Conservation (phyloP, 2,329 filamentous ascomycete genomes). For the Botrytis pseudocinerea region DNA sequence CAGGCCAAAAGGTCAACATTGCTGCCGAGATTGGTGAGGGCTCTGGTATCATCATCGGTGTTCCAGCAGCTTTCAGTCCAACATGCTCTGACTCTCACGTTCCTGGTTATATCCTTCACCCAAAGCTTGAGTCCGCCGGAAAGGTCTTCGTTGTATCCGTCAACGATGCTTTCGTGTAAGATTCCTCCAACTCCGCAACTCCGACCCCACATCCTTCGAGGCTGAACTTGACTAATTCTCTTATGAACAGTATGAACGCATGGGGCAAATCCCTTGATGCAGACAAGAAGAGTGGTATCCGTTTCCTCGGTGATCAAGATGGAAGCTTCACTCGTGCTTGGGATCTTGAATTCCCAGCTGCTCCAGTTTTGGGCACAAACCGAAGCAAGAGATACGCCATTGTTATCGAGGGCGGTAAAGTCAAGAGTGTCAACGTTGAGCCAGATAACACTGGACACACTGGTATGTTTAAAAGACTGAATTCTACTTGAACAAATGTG, state of each 20-base stretch:
- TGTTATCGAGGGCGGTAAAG: constrained; percentile 78
- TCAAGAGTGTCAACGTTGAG: constrained; percentile 81
- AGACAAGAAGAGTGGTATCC: constrained; percentile 70
- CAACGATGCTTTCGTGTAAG: constrained; percentile 93
- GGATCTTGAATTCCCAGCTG: constrained; percentile 78
- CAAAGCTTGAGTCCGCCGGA: constrained; percentile 74
- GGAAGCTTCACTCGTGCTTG: constrained; percentile 80
- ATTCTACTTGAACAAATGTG: not conserved
- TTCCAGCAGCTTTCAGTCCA: constrained; percentile 76
- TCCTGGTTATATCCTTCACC: constrained; percentile 80
- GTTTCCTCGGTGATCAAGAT: constrained; percentile 81
- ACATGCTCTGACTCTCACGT: constrained; percentile 71
- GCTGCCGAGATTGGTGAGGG: constrained; percentile 66
- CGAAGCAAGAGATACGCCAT: constrained; percentile 88
- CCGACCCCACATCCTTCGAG: not conserved
- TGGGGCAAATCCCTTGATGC: constrained; percentile 81
- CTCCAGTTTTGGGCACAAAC: constrained; percentile 75
- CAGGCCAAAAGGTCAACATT: constrained; percentile 87
- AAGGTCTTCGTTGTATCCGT: constrained; percentile 87
- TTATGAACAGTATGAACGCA: constrained; percentile 72
- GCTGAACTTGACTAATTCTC: not conserved
- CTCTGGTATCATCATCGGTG: constrained; percentile 80
- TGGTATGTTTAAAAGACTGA: constrained; percentile 16
- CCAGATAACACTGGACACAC: constrained; percentile 82
- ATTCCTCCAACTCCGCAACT: not conserved